These are phyloP conservation scores for Leptomonas seymouri DNA, from an alignment of 208 protist species.

Conservation along the genomic window DNA sequence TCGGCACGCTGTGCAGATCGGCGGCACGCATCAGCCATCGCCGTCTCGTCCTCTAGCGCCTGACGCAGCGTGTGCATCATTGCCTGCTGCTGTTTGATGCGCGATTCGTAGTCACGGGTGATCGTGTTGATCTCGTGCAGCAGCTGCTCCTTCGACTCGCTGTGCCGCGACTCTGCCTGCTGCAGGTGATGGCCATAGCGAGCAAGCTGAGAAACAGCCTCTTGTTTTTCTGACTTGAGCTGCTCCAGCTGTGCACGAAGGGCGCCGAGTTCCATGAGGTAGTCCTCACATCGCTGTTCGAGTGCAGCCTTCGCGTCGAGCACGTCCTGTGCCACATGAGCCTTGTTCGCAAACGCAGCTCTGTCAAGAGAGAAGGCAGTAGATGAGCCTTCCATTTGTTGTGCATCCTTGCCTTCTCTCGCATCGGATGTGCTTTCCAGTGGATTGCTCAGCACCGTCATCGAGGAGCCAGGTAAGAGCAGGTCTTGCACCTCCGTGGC, in stretches of 20 bases:
- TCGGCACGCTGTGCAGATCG: constrained; percentile 41
- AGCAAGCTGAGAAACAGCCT: constrained; percentile 24
- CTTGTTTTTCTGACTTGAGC: constrained; percentile 18
- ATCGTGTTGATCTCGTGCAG: constrained; percentile 42
- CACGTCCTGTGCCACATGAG: constrained; percentile 18
- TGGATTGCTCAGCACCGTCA: constrained; percentile 6
- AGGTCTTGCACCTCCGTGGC: constrained; percentile 33
- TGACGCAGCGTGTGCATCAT: constrained; percentile 58
- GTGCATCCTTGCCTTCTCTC: not conserved
- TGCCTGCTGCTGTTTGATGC: constrained; percentile 64
- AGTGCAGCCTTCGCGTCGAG: constrained; percentile 27
- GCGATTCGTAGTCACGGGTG: constrained; percentile 50
- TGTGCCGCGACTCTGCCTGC: constrained; percentile 34
- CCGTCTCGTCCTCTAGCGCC: constrained; percentile 62
- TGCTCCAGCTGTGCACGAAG: constrained; percentile 50
- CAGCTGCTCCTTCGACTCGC: constrained; percentile 40
- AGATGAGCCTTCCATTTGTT: not conserved
- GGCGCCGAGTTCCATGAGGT: constrained; percentile 51
- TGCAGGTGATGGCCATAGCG: constrained; percentile 29
- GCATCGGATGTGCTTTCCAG: not conserved
- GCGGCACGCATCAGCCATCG: constrained; percentile 50
- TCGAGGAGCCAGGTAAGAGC: constrained; percentile 16
- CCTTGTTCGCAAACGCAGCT: constrained; percentile 2
- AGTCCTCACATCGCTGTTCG: constrained; percentile 45
- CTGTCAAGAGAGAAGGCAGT: constrained; percentile 5